Evolutionary conservation across 2,329 filamentous ascomycete genomes (phyloP).

Genomic region (Trichoderma simmonsii): DNA sequence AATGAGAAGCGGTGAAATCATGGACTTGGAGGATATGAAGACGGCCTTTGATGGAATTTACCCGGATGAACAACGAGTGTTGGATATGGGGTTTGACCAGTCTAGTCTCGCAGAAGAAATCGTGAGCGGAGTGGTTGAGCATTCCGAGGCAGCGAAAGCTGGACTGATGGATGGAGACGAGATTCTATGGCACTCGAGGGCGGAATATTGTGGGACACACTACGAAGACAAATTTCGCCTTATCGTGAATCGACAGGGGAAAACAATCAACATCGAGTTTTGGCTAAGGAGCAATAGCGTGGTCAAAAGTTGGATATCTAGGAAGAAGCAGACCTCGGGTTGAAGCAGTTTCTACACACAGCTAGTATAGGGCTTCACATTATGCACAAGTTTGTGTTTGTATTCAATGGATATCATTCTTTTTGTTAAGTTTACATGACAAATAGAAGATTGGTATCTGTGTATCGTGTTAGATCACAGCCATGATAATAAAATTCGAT

Average conservation of each 20-base stretch:
- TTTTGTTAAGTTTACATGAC: slow-evolving; percentile 52
- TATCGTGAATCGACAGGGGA: background rate
- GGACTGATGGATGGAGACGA: background rate
- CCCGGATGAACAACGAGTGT: background rate
- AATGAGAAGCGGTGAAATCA: background rate
- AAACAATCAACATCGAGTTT: background rate
- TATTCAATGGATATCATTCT: background rate
- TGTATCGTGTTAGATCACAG: slow-evolving; percentile 18
- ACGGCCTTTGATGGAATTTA: slow-evolving; percentile 8
- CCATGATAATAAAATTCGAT: background rate
- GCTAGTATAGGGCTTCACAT: background rate
- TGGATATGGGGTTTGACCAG: slow-evolving; percentile 5
- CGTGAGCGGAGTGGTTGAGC: background rate
- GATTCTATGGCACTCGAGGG: slow-evolving; percentile 3
- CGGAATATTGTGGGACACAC: background rate
- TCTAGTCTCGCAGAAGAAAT: background rate
- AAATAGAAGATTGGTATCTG: slow-evolving; percentile 64
- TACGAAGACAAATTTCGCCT: background rate
- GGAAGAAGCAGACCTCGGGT: background rate
- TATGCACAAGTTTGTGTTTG: background rate
- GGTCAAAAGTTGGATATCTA: background rate
- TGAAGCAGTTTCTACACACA: background rate
- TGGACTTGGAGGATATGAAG: slow-evolving; percentile 13
- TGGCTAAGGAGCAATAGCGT: background rate
- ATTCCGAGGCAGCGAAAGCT: background rate